These are phyloP conservation scores for Colletotrichum siamense DNA, from an alignment of 2,329 filamentous ascomycete genomes.

Conservation along the genomic window DNA sequence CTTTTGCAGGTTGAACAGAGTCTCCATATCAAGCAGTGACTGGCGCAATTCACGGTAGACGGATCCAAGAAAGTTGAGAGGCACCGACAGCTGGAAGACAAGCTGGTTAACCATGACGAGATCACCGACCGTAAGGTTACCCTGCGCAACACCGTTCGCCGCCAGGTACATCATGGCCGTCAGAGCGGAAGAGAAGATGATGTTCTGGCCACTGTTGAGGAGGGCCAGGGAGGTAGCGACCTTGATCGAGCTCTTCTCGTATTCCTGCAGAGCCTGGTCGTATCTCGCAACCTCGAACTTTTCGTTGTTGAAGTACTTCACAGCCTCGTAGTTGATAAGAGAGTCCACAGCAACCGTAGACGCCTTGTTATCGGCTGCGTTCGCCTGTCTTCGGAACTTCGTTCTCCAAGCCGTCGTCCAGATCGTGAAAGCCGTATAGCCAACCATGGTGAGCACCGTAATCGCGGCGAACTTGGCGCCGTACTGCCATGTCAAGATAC, in stretches of 20 bases:
- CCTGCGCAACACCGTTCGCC: slow-evolving; percentile 83
- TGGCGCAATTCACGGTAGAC: slow-evolving; percentile 96
- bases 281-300: slow-evolving; percentile 92
- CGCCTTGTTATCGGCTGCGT: slow-evolving; percentile 93
- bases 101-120: slow-evolving; percentile 99
- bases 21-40: slow-evolving; percentile 97
- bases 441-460: slow-evolving; percentile 88
- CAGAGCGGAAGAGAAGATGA: slow-evolving; percentile 94
- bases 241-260: slow-evolving; percentile 95
- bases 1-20: slow-evolving; percentile 95
- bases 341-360: slow-evolving; percentile 96
- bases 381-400: slow-evolving; percentile 92
- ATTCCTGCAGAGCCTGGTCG: slow-evolving; percentile 82
- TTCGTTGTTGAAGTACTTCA: slow-evolving; percentile 99
- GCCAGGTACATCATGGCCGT: slow-evolving; percentile 99
- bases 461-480: slow-evolving; percentile 90
- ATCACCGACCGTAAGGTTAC: slow-evolving; percentile 87
- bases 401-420: slow-evolving; percentile 96
- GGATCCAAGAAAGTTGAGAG: slow-evolving; percentile 96
- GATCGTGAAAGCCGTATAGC: slow-evolving; percentile 96
- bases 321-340: slow-evolving; percentile 97
- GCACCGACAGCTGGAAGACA: slow-evolving; percentile 96
- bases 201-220: slow-evolving; percentile 92
- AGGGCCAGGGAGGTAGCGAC: slow-evolving; percentile 92
- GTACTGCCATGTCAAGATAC: slow-evolving; percentile 96